Evolutionary conservation across 2,329 filamentous ascomycete genomes (phyloP), one percentile per base, ranked within the genome.

Genomic region (Tolypocladium inflatum): DNA sequence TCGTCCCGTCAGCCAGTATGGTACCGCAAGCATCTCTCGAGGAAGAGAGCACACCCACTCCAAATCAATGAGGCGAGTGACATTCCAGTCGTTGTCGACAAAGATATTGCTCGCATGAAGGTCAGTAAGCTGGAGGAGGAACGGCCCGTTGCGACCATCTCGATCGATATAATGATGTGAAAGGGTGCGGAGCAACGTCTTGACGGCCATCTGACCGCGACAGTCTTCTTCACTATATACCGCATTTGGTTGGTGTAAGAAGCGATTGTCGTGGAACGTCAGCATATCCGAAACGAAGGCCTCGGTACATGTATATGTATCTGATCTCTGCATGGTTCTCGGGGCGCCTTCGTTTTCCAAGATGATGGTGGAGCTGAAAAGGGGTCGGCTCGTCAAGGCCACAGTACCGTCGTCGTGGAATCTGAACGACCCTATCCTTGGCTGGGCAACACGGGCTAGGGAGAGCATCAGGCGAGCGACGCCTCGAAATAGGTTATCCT

Each of bases 31-130:
- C 57, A 60, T 63, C 59, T 64, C 60, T 15, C 48, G 17, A 4
- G 63, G 63, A 7, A 64, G 62, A 19, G 69, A 59, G 58, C 66
- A 73, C 19, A 71, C 61, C 70, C 67, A 74, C 60, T 73, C 71
- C 39, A 69, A 64, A 56, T 73, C 70, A 15, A 73, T 67, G 0
- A 73, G 39, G 52, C 61, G 62, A 15, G 63, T 69, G 48, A 73
- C 63, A 55, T 73, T 71, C 68, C 68, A 70, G 41, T 71, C 57
- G 35, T 69, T 55, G 56, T 74, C 70, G 15, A 73, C 68, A 38
- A 74, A 66, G 33, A 74, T 68, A 56, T 73, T 74, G 50, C 70
- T 69, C 15, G 55, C 54, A 59, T 72, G 64, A 11, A 73, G 58
- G 57, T 74, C 68, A 21, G 68, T 70, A 45, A 73, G 56, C 30